Evolutionary conservation across 768 basidiomycete species (phyloP).

Genomic region (Lentinus tigrinus): DNA sequence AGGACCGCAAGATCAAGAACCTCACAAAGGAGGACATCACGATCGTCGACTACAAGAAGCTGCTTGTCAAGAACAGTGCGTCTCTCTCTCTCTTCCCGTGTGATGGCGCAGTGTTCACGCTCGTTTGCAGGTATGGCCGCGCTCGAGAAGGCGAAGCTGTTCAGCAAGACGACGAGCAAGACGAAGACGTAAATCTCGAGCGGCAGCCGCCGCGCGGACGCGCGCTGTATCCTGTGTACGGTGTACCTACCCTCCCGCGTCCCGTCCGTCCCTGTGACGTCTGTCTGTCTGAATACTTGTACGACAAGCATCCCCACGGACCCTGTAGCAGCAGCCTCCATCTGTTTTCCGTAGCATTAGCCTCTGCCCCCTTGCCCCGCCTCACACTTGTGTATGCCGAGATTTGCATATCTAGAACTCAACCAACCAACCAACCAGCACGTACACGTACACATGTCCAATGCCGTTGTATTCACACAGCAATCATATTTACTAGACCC

Average conservation of each 20-base stretch:
- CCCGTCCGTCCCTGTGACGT: no score
- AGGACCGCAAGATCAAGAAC: conserved; percentile 89
- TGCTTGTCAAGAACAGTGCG: conserved; percentile 77
- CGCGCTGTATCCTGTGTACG: no score
- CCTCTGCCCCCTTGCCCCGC: neutral
- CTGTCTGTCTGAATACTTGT: neutral
- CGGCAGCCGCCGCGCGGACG: no score
- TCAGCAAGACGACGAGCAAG: conserved; percentile 78
- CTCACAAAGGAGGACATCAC: conserved; percentile 87
- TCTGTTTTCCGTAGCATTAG: conserved; percentile 12
- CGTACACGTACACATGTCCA: neutral
- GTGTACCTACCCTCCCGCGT: no score
- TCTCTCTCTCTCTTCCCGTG: conserved; percentile 11
- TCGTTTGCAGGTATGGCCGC: conserved; percentile 63
- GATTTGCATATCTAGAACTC: conserved; percentile 2
- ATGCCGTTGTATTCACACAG: no score
- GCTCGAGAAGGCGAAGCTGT: conserved; percentile 91
- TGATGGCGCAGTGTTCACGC: neutral
- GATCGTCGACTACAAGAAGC: conserved; percentile 92
- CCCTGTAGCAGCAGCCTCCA: conserved; percentile 12
- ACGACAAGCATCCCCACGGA: neutral
- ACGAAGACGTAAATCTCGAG: conserved; percentile 42
- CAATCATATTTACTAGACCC: no score
- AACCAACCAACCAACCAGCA: neutral
- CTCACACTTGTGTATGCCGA: conserved; percentile 5